These are phyloP conservation scores for Pyrenochaeta sp. DNA, from an alignment of 2,329 filamentous ascomycete species.

Conservation along the genomic window DNA sequence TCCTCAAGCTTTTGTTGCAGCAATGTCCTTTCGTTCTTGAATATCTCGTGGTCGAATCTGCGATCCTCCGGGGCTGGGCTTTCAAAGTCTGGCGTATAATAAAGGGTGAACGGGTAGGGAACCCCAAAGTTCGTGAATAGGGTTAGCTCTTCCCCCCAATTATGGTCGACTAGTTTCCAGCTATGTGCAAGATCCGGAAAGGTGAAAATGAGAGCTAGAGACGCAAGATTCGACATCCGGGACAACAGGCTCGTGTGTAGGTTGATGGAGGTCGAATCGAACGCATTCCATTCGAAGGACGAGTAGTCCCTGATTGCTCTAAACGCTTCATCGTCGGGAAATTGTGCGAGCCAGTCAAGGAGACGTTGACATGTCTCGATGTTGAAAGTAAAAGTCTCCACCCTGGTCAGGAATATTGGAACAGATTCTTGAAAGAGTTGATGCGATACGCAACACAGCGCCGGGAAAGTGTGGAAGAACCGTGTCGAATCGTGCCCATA, in stretches of 20 bases:
- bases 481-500: background rate
- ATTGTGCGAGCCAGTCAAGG: background rate
- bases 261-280: background rate
- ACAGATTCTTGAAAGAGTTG: background rate
- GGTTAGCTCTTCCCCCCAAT: background rate
- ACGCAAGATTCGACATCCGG: background rate
- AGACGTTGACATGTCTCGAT: background rate
- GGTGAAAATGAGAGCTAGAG: background rate
- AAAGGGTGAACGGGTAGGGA: background rate
- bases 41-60: background rate
- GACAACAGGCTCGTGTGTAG: background rate
- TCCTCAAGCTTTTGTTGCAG: background rate
- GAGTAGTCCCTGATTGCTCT: background rate
- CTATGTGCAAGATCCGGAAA: background rate
- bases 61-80: too few relatives aligned
- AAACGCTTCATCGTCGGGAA: slow-evolving; percentile 1
- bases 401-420: background rate
- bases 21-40: background rate
- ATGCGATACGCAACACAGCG: background rate
- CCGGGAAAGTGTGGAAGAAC: slow-evolving; percentile 1
- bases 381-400: background rate
- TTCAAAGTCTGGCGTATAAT: background rate
- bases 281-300: background rate
- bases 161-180: background rate
- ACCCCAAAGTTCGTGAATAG: background rate